These are phyloP conservation scores for Plectranthus barbatus DNA, from an alignment of 257 asterid species.

Conservation along the genomic window DNA sequence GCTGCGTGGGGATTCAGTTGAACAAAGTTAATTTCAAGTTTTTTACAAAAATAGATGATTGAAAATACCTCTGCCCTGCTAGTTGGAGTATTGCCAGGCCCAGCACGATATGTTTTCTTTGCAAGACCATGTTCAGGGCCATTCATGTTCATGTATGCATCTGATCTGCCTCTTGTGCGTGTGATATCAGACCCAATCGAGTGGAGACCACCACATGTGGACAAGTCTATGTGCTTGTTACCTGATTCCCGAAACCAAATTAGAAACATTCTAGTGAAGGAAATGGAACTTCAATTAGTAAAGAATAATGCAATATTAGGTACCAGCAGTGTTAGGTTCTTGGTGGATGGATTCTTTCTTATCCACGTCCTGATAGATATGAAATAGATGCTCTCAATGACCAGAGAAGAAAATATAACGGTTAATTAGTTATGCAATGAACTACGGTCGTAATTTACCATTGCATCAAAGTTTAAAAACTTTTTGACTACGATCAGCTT, in stretches of 20 bases:
- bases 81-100: slow-evolving; percentile 61
- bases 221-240: slow-evolving; percentile 47
- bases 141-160: slow-evolving; percentile 30
- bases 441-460: slow-evolving; percentile 32
- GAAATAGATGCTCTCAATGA: not conserved
- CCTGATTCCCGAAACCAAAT: slow-evolving; percentile 17
- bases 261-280: not conserved
- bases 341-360: slow-evolving; percentile 28
- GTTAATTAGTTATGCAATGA: not conserved
- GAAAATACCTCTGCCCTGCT: slow-evolving; percentile 64
- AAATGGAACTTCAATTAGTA: not conserved
- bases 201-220: slow-evolving; percentile 87
- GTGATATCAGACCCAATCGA: slow-evolving; percentile 88
- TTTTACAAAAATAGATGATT: not conserved
- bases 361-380: slow-evolving; percentile 47
- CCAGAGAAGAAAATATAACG: not conserved
- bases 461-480: slow-evolving; percentile 40
- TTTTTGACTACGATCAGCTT: slow-evolving; percentile 66
- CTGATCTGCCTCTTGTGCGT: slow-evolving; percentile 53
- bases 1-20: no score
- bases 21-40: no score
- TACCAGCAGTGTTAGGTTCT: slow-evolving; percentile 36
- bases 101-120: slow-evolving; percentile 44
- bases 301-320: not conserved
- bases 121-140: slow-evolving; percentile 39